Conservation (phyloP, 202 grass and related monocot species). For the Bolboschoenoplectus hybrid region DNA sequence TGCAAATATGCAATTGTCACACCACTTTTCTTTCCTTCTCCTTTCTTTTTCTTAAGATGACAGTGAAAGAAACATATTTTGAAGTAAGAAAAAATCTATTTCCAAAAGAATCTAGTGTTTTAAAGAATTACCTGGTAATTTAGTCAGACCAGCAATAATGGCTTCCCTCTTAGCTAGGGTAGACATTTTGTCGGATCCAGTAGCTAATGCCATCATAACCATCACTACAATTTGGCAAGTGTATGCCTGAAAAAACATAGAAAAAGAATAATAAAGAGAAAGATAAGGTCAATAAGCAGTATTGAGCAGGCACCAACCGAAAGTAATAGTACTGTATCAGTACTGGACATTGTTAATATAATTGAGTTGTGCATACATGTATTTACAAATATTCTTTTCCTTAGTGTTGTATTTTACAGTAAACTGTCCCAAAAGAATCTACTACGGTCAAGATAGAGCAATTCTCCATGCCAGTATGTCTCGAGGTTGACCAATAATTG, state of each 20-base stretch:
- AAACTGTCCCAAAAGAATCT: background rate
- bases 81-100: conserved; percentile 5
- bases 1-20: background rate
- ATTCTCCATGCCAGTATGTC: background rate
- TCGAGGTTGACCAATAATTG: background rate
- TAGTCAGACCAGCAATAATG: conserved; percentile 51
- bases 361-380: background rate
- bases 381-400: background rate
- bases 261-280: background rate
- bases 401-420: background rate
- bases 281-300: background rate
- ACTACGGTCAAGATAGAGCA: background rate
- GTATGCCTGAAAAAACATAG: conserved; percentile 58
- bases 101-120: background rate
- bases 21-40: background rate
- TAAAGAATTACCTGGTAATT: conserved; percentile 65
- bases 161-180: conserved; percentile 67
- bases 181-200: conserved; percentile 90
- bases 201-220: conserved; percentile 87
- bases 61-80: background rate
- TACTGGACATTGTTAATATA: conserved; percentile 10
- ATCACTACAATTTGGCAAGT: conserved; percentile 96
- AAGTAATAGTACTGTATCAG: background rate
- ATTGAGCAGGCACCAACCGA: background rate
- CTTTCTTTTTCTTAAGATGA: background rate